A percentile compares a stretch with the other conserved stretches of the same genome.
Evolutionary conservation across 139 green algal genomes (phyloP).

Genomic region (Spirogloea muscicola): DNA sequence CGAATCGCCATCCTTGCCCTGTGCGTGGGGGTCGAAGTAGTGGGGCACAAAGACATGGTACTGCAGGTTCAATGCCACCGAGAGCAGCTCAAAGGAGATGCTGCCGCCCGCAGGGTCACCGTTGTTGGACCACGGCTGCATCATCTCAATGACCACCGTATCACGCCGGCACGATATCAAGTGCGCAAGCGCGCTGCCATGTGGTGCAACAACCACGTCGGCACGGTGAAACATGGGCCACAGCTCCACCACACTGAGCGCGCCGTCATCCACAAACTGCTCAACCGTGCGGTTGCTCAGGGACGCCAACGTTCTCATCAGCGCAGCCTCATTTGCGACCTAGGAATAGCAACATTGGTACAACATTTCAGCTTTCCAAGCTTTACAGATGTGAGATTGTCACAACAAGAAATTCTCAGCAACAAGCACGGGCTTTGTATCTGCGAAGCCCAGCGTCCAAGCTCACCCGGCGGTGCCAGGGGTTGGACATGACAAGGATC

Average conservation of each 20-base stretch:
- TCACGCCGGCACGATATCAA: slow-evolving; percentile 29
- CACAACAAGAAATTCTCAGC: too few relatives aligned
- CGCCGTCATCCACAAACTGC: slow-evolving; percentile 9
- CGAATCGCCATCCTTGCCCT: slow-evolving; percentile 1
- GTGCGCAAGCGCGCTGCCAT: slow-evolving; percentile 5
- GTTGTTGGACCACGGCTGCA: slow-evolving; percentile 14
- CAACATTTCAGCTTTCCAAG: too few relatives aligned
- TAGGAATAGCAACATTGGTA: too few relatives aligned
- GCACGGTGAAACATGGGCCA: slow-evolving; percentile 31
- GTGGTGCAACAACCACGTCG: slow-evolving; percentile 5
- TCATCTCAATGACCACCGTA: slow-evolving; percentile 31
- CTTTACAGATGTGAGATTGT: too few relatives aligned
- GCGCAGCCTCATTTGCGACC: too few relatives aligned
- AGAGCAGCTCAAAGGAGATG: neutral
- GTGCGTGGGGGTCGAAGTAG: neutral
- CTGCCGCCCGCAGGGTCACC: slow-evolving; percentile 21
- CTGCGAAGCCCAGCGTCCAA: too few relatives aligned
- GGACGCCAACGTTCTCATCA: too few relatives aligned
- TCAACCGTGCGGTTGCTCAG: slow-evolving; percentile 18
- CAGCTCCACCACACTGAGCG: slow-evolving; percentile 8
- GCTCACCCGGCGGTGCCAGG: too few relatives aligned
- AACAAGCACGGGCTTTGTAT: too few relatives aligned
- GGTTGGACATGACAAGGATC: too few relatives aligned
- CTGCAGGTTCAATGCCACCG: slow-evolving; percentile 4
- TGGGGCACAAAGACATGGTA: slow-evolving; percentile 30